Conservation (phyloP, 1,284 basidiomycete species). For the Bjerkandera adusta region DNA sequence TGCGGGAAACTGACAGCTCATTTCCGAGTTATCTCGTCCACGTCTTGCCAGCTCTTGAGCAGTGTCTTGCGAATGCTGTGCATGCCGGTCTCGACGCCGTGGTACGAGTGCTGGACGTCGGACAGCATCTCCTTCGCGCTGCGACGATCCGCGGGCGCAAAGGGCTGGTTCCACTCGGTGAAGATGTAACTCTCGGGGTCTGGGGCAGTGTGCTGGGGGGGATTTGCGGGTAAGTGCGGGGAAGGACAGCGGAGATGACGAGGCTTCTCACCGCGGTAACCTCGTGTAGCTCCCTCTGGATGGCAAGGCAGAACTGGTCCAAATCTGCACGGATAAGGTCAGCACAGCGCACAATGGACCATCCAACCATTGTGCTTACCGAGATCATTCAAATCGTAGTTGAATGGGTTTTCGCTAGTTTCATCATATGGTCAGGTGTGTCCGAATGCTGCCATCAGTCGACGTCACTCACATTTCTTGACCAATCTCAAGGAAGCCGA, state of each 20-base stretch:
- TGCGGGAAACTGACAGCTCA: too few relatives aligned
- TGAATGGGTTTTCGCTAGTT: slow-evolving; percentile 64
- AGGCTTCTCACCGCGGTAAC: slow-evolving; percentile 56
- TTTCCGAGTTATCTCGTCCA: slow-evolving; percentile 36
- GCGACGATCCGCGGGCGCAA: slow-evolving; percentile 61
- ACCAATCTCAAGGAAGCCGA: slow-evolving; percentile 71
- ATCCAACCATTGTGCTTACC: slow-evolving; percentile 31
- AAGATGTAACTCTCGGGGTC: slow-evolving; percentile 52
- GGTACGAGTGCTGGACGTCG: slow-evolving; percentile 33
- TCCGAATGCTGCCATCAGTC: neutral
- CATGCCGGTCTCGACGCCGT: slow-evolving; percentile 41
- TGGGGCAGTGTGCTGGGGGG: slow-evolving; percentile 46
- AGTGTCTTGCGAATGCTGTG: slow-evolving; percentile 49
- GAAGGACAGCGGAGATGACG: slow-evolving; percentile 1
- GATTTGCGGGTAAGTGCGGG: neutral
- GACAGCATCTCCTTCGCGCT: slow-evolving; percentile 50
- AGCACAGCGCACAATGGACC: neutral
- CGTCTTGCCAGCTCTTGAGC: slow-evolving; percentile 53
- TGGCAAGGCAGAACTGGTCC: slow-evolving; percentile 59
- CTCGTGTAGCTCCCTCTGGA: slow-evolving; percentile 65
- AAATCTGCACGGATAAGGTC: slow-evolving; percentile 40
- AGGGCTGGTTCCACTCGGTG: slow-evolving; percentile 57
- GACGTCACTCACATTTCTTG: slow-evolving; percentile 54
- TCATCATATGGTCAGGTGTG: neutral
- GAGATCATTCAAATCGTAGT: slow-evolving; percentile 67